These are phyloP conservation scores for Lindgomyces ingoldianus DNA, from an alignment of 495 filamentous ascomycete species.

Conservation along the genomic window DNA sequence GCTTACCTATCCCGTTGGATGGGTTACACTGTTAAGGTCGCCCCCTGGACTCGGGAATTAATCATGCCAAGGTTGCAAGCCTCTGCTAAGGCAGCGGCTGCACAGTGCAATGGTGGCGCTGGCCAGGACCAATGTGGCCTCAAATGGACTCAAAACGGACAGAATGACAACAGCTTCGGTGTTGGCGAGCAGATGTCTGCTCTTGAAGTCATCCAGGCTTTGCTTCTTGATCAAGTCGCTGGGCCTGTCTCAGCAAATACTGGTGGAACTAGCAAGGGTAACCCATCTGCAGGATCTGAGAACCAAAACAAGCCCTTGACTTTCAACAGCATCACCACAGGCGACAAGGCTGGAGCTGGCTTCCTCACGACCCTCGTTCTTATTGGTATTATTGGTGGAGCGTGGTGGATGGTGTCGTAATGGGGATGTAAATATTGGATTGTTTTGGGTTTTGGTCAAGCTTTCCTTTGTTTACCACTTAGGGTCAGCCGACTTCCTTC, in stretches of 20 bases:
- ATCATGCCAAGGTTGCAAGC: slow-evolving; percentile 60
- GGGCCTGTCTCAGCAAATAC: slow-evolving; percentile 44
- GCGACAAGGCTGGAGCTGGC: slow-evolving; percentile 48
- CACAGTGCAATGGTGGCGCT: slow-evolving; percentile 57
- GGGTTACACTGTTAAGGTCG: slow-evolving; percentile 64
- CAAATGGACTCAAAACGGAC: slow-evolving; percentile 51
- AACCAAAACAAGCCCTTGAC: slow-evolving; percentile 24
- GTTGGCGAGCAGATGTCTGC: slow-evolving; percentile 63
- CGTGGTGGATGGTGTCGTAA: slow-evolving; percentile 45
- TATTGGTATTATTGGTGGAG: slow-evolving; percentile 40
- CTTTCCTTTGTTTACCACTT: neutral
- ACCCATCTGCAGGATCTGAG: slow-evolving; percentile 43
- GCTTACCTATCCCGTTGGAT: slow-evolving; percentile 73
- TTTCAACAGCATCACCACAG: slow-evolving; percentile 39
- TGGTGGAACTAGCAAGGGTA: slow-evolving; percentile 44
- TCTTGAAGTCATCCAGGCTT: slow-evolving; percentile 58
- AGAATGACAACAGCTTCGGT: slow-evolving; percentile 53
- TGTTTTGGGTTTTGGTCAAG: neutral
- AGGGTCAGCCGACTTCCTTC: neutral
- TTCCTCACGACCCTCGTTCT: slow-evolving; percentile 44
- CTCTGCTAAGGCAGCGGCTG: slow-evolving; percentile 62
- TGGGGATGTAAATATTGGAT: neutral
- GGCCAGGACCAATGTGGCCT: slow-evolving; percentile 55
- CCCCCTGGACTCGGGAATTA: slow-evolving; percentile 58
- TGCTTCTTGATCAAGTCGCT: slow-evolving; percentile 50